Percentiles rank a stretch among this genome's conserved stretches.
Conservation (phyloP, 1,139 yeast species). For the Scheffersomyces titani region DNA sequence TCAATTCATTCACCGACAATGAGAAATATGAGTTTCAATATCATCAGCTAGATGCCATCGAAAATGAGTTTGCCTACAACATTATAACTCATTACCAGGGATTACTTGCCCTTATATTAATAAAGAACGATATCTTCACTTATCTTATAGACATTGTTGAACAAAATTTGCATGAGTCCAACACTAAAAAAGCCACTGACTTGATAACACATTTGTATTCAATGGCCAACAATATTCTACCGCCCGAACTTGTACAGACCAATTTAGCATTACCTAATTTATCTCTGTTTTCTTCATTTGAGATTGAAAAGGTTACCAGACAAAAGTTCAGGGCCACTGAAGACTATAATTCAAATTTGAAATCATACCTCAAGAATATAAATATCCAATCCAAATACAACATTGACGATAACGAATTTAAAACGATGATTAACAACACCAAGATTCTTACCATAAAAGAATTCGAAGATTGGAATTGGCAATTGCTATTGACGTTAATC, state of each 20-base stretch:
- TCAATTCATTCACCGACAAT: conserved; percentile 2
- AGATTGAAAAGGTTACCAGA: conserved; percentile 46
- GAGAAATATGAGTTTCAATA: conserved; percentile 2
- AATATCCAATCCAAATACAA: conserved; percentile 49
- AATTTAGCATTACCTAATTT: conserved; percentile 10
- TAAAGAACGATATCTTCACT: conserved; percentile 57
- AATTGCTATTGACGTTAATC: conserved; percentile 60
- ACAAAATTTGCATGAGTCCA: conserved; percentile 43
- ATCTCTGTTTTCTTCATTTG: conserved; percentile 23
- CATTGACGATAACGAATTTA: conserved; percentile 72
- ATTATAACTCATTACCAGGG: conserved; percentile 65
- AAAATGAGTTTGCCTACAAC: conserved; percentile 16
- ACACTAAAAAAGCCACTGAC: conserved; percentile 60
- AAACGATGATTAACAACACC: conserved; percentile 65
- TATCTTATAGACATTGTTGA: conserved; percentile 51
- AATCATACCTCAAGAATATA: conserved; percentile 36
- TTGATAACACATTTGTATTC: conserved; percentile 64
- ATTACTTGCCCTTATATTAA: conserved; percentile 51
- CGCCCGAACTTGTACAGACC: conserved; percentile 29
- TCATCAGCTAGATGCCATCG: conserved; percentile 1
- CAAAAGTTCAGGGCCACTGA: conserved; percentile 23
- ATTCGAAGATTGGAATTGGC: conserved; percentile 89
- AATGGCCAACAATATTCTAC: conserved; percentile 56
- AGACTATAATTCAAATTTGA: conserved; percentile 18
- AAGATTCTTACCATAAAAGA: conserved; percentile 77